Evolutionary conservation across 192 early-diverging fungal genomes (phyloP), one percentile per base, ranked within the genome.

Genomic region (Podila clonocystis): DNA sequence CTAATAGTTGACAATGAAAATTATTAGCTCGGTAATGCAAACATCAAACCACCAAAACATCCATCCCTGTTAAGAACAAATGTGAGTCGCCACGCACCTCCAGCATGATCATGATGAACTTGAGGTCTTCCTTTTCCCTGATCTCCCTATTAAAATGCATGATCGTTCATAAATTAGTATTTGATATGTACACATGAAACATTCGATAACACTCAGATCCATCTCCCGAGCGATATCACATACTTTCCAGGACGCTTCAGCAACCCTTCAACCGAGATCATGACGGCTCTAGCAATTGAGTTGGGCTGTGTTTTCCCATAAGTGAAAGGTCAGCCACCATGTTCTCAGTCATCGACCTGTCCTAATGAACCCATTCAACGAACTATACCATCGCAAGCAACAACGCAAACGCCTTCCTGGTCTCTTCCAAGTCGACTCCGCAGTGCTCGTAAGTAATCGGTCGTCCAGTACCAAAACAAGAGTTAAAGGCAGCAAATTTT

Each of bases 31-130:
- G 19, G 30, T 26, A 4, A 4, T 55, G 28, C 30, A n/a, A 20
- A 55, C 38, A 24, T 33, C 50, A 22, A n/a, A 20, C 34, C 38
- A 24, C n/a, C 50, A 22, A 28, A 5, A 3, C n/a, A 58, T 17
- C 52, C 13, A 1, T 58, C 52, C 13, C 2, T 41, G 22, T 15
- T 17, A 36, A 12, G 24, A 22, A 49, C 9, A 34, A 13, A 26
- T 36, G 8, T 7, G 20, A 9, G 52, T 55, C 20, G 19, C 28
- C 29, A 36, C 38, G 41, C 68, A 94, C 93, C 90, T 97, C 95
- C 2, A 98, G 73, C 38, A 98, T 86, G 31, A 97, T 93, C 65
- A 97, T 76, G 50, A 98, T 84, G 63, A 96, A 96, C 48, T 91
- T 88, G 31, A 96, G 90, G 36, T 97, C 95, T 19, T 86, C 85